These are phyloP conservation scores for Umbelopsis isabellina DNA, from an alignment of 192 early-diverging fungal genomes.

Conservation along the genomic window DNA sequence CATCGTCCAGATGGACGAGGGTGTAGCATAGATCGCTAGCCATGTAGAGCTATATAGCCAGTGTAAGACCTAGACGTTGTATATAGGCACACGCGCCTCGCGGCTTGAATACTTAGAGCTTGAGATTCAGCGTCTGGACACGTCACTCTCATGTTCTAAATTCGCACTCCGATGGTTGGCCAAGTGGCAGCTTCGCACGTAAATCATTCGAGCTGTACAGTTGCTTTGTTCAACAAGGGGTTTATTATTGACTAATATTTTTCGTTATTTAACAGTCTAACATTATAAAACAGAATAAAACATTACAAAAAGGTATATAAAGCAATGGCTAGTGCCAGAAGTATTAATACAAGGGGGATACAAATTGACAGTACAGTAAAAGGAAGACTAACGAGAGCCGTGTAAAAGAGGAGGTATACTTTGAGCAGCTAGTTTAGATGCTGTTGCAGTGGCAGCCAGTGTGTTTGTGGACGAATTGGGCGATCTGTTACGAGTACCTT, in stretches of 20 bases:
- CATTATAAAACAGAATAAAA: too few species aligned
- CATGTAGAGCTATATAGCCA: conserved; percentile 31
- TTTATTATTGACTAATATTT: too few species aligned
- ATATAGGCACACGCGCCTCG: conserved; percentile 22
- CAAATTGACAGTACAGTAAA: too few species aligned
- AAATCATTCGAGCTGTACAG: too few species aligned
- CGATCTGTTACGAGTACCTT: not conserved
- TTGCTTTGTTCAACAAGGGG: not conserved
- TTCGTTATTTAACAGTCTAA: too few species aligned
- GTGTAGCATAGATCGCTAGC: conserved; percentile 63
- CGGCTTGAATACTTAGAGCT: not conserved
- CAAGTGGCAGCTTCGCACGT: not conserved
- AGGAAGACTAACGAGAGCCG: not conserved
- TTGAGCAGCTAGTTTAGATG: conserved; percentile 9
- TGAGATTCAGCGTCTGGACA: conserved; percentile 2
- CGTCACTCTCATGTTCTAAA: not conserved
- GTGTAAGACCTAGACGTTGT: conserved; percentile 9
- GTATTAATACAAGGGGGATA: too few species aligned
- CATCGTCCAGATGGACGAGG: conserved; percentile 64
- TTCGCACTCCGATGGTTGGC: not conserved
- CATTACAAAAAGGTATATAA: too few species aligned
- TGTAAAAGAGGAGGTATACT: conserved; percentile 13
- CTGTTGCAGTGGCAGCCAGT: not conserved
- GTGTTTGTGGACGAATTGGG: not conserved
- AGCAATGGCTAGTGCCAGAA: too few species aligned